phyloP scores from a whole-genome alignment of 495 filamentous ascomycete genomes.

The Penicillium riverlandense region DNA sequence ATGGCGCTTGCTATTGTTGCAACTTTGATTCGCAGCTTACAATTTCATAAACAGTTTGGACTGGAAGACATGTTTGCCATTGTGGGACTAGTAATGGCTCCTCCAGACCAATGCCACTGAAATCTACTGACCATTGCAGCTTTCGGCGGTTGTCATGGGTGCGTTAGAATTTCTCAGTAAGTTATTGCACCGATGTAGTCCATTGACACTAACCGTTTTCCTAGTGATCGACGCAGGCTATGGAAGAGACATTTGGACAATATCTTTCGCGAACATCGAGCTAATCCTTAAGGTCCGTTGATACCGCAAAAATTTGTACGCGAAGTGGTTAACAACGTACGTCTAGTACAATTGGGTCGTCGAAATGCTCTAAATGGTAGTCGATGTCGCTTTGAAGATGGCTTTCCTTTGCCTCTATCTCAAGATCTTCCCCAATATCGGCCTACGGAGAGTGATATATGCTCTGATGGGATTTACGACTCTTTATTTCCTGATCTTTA shows the following conservation, averaged over 20 bases:
- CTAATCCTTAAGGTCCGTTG: slow-evolving; percentile 10
- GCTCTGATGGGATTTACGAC: slow-evolving; percentile 14
- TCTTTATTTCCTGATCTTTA: slow-evolving; percentile 21
- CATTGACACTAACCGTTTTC: background rate
- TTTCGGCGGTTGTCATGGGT: background rate
- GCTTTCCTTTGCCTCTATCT: slow-evolving; percentile 30
- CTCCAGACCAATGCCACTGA: background rate
- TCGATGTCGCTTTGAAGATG: slow-evolving; percentile 21
- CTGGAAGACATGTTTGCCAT: slow-evolving; percentile 4
- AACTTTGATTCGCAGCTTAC: background rate
- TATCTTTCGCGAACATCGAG: slow-evolving; percentile 32
- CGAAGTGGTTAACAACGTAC: too few relatives aligned
- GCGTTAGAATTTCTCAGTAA: background rate
- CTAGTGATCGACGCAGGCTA: slow-evolving; percentile 7
- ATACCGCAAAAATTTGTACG: too few relatives aligned
- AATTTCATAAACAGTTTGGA: slow-evolving; percentile 4
- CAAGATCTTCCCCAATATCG: slow-evolving; percentile 21
- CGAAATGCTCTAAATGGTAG: slow-evolving; percentile 22
- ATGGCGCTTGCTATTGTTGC: slow-evolving; percentile 2
- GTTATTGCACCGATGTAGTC: background rate
- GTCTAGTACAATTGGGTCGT: slow-evolving; percentile 6
- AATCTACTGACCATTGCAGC: background rate
- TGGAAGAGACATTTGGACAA: slow-evolving; percentile 30
- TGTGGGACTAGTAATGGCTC: slow-evolving; percentile 2
- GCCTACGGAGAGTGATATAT: slow-evolving; percentile 17